Base-by-base conservation (phyloP, 768 basidiomycete genomes). In the Kwoniella sp. region DNA sequence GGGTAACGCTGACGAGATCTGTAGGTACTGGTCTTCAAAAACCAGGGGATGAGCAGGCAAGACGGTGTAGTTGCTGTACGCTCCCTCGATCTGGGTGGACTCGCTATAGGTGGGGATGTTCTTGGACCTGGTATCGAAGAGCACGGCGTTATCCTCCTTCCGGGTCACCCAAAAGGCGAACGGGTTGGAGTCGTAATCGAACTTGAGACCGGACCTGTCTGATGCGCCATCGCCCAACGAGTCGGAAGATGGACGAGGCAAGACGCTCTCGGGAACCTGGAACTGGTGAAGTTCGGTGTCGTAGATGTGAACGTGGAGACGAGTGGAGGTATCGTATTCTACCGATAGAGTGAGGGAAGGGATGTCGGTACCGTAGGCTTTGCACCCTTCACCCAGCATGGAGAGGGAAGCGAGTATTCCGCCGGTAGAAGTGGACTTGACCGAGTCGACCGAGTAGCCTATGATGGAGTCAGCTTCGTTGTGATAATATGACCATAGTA, bases 161-260 rank as follows among this genome's bases (percentile, higher is more conserved):
- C 86, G 81, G 1, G 84, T 85, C 57, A 88, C 82, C 86, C 86
- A 88, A 67, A 88, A 88, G 2, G 83, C 81, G 66, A 88, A 88
- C 0, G 87, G 86, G 0, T 77, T 75, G 1, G 78, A 6, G 1
- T 83, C 77, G 44, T 71, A 81, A 65, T 87, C 83, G 76, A 88
- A 88, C 3, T 82, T 75, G 9, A 88, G 77, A 61, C 88, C 86
- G 0, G 83, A 46, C 22, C 41, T 10, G 22, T 57, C 33, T 8
- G 28, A 20, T 14, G 38, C 31, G 8, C 34, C 50, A 4, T 29
- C 41, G 5, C 43, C 43, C 9, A 11, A n/a, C 9, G 34, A 36
- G 9, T 27, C 6, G 14, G 56, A 38, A 5, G 28, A 7, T 6
- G 70, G 64, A 47, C 64, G 59, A 57, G 67, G 61, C 79, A 73